Conservation (phyloP, 352 stramenopile species). For the Globisporangium spinosum region DNA sequence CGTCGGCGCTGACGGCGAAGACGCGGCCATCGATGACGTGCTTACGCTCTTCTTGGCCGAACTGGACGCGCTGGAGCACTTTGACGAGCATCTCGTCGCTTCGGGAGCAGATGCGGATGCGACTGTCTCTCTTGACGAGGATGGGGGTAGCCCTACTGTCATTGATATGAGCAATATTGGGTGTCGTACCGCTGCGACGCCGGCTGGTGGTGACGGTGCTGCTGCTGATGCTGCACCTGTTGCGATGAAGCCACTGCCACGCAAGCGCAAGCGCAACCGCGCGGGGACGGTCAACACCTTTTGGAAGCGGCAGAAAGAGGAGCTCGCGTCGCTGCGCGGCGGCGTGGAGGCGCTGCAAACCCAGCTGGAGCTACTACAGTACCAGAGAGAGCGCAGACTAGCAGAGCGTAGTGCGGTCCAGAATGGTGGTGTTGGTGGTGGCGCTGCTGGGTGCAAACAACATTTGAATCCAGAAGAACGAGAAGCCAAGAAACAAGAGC, state of each 20-base stretch:
- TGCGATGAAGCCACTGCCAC: not conserved
- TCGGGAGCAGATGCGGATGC: too few species aligned
- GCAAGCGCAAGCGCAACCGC: slow-evolving; percentile 18
- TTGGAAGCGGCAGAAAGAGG: slow-evolving; percentile 34
- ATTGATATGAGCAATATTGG: not conserved
- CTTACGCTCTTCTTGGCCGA: not conserved
- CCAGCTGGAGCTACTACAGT: slow-evolving; percentile 25
- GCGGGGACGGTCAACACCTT: slow-evolving; percentile 18
- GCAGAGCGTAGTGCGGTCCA: not conserved
- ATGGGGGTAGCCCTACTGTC: too few species aligned
- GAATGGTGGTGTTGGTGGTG: not conserved
- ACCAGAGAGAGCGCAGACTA: not conserved
- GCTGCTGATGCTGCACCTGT: not conserved
- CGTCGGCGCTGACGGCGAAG: not conserved
- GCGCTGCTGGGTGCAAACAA: not conserved
- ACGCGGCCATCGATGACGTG: not conserved
- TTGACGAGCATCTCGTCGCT: not conserved
- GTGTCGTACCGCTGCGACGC: not conserved
- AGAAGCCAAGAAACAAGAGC: not conserved
- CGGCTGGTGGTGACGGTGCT: too few species aligned
- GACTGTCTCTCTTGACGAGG: not conserved
- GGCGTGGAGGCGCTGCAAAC: slow-evolving; percentile 29
- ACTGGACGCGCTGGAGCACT: not conserved
- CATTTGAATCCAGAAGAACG: not conserved
- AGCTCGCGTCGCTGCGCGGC: slow-evolving; percentile 24